Percentiles rank a stretch among this genome's conserved stretches.
Evolutionary conservation across 352 stramenopile species (phyloP).

Genomic region (Globisporangium polare): DNA sequence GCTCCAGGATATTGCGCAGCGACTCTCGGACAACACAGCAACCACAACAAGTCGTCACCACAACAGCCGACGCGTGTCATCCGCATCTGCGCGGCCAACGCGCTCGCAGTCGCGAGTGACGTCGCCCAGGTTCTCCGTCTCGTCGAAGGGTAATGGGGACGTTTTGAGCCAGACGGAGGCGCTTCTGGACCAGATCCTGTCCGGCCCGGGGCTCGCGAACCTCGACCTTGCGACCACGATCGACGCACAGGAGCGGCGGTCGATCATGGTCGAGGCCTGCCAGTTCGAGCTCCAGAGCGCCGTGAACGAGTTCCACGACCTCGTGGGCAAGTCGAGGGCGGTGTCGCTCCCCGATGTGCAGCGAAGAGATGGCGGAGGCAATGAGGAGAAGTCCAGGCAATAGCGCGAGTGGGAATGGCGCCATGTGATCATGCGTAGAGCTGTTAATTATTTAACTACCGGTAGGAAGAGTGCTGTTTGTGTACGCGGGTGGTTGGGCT

Average conservation of each 20-base stretch:
- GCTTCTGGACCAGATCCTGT: conserved; percentile 43
- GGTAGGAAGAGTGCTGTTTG: not conserved
- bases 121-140: conserved; percentile 21
- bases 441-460: conserved; percentile 15
- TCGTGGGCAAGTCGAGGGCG: conserved; percentile 16
- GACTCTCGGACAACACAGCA: conserved; percentile 22
- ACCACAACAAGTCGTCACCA: conserved; percentile 12
- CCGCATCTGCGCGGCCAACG: not conserved
- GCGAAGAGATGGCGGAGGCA: not conserved
- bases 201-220: conserved; percentile 28
- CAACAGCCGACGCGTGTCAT: not conserved
- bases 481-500: not conserved
- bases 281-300: conserved; percentile 53
- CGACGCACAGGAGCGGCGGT: conserved; percentile 44
- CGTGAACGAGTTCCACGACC: conserved; percentile 56
- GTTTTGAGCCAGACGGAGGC: conserved; percentile 55
- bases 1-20: conserved; percentile 28
- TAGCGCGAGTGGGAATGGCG: not conserved
- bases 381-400: not conserved
- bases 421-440: not conserved
- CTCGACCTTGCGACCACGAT: conserved; percentile 26
- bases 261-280: conserved; percentile 59
- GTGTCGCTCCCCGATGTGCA: not conserved
- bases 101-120: conserved; percentile 1
- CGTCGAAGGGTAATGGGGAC: conserved; percentile 38